Conservation (phyloP, 768 basidiomycete species). For the Auricularia heimuer region DNA sequence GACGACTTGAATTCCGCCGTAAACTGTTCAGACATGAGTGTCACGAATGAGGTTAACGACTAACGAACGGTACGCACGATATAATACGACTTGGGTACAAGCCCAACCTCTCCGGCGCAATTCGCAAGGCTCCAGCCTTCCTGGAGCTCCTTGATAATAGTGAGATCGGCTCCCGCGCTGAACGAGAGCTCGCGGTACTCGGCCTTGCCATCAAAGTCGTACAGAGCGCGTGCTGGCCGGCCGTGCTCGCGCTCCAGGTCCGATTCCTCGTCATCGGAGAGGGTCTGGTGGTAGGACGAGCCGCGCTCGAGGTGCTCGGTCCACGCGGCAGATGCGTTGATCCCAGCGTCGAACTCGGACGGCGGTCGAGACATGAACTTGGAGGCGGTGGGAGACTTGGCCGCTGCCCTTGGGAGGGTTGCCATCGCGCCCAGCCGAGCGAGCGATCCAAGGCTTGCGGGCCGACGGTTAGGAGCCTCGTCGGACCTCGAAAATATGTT, state of each 20-base stretch:
- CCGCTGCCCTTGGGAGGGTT: neutral
- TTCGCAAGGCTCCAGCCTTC: constrained; percentile 75
- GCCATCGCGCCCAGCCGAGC: neutral
- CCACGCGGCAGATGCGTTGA: constrained; percentile 74
- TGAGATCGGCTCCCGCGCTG: constrained; percentile 58
- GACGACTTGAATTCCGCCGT: constrained; percentile 45
- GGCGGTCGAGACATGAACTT: neutral
- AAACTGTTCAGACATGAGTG: constrained; percentile 33
- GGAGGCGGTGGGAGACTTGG: neutral
- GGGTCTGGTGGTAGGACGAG: constrained; percentile 10
- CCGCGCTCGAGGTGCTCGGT: constrained; percentile 45
- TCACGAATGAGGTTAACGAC: too few species aligned
- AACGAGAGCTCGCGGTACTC: constrained; percentile 66
- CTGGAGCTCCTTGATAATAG: constrained; percentile 59
- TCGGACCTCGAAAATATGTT: neutral
- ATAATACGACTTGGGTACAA: constrained; percentile 64
- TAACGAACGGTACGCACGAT: constrained; percentile 37
- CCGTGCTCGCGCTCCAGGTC: constrained; percentile 27
- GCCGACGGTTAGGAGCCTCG: neutral
- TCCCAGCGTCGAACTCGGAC: constrained; percentile 59
- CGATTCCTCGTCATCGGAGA: constrained; percentile 30
- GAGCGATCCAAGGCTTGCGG: neutral
- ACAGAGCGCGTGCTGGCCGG: constrained; percentile 57
- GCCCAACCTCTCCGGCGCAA: constrained; percentile 48
- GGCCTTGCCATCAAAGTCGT: constrained; percentile 62